Evolutionary conservation across 345 rosid genomes (phyloP).

Genomic region (Passiflora organensis): DNA sequence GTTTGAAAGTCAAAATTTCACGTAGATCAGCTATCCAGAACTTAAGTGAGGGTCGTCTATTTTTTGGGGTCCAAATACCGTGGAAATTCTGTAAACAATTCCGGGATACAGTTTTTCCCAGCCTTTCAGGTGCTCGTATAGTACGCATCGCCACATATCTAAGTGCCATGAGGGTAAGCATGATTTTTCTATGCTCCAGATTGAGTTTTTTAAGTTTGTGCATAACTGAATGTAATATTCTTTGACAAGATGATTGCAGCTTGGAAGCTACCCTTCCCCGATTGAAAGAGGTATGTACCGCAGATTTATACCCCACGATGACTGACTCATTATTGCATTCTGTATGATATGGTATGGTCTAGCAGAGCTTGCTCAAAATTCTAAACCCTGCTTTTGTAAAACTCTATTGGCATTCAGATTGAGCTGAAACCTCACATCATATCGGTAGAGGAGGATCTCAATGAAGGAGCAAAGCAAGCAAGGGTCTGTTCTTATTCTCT

Average conservation of each 20-base stretch:
- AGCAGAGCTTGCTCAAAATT: neutral
- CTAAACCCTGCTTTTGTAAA: neutral
- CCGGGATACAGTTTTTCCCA: conserved; percentile 72
- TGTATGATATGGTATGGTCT: neutral
- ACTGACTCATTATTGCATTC: neutral
- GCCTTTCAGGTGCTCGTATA: conserved; percentile 93
- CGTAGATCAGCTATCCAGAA: conserved; percentile 68
- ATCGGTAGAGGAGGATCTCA: conserved; percentile 84
- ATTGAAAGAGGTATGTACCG: conserved; percentile 66
- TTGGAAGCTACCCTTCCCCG: conserved; percentile 65
- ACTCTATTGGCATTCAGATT: conserved; percentile 37
- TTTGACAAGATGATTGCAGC: conserved; percentile 37
- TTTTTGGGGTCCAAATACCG: conserved; percentile 94
- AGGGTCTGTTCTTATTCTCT: conserved; percentile 40
- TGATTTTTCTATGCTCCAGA: neutral
- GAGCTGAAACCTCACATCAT: conserved; percentile 66
- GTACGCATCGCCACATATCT: conserved; percentile 99
- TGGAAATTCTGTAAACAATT: conserved; percentile 97
- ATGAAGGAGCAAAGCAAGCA: conserved; percentile 71
- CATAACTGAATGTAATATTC: conserved; percentile 15
- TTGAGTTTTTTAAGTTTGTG: conserved; percentile 10
- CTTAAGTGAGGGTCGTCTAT: conserved; percentile 74
- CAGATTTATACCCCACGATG: neutral
- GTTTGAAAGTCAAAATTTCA: conserved; percentile 92
- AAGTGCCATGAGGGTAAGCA: conserved; percentile 78